A percentile compares a stretch with the other conserved stretches of the same genome.
phyloP scores from a whole-genome alignment of 2,329 filamentous ascomycete species.

The Cordyceps farinosa region DNA sequence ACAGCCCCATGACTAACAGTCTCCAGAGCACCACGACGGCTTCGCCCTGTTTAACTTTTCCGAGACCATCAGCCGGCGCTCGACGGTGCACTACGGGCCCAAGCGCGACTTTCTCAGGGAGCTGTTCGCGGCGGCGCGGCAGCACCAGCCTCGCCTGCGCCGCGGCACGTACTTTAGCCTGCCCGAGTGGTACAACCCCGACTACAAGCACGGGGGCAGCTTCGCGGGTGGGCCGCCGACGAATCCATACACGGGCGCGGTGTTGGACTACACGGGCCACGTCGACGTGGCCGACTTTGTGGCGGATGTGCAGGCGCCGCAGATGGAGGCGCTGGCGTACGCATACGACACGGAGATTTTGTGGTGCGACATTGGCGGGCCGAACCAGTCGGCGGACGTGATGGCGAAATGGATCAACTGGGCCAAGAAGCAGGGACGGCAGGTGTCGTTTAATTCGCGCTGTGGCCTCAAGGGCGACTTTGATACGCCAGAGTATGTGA shows the following conservation, averaged over 20 bases:
- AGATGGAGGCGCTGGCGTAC: slow-evolving; percentile 44
- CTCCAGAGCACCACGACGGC: slow-evolving; percentile 44
- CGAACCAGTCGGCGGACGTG: slow-evolving; percentile 41
- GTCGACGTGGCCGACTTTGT: slow-evolving; percentile 40
- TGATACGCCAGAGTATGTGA: slow-evolving; percentile 55
- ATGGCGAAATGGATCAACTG: slow-evolving; percentile 41
- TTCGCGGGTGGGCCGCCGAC: slow-evolving; percentile 36
- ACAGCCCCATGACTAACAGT: background rate
- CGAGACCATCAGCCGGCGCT: slow-evolving; percentile 35
- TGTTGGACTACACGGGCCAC: slow-evolving; percentile 42
- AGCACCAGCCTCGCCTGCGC: slow-evolving; percentile 39
- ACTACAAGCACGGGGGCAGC: slow-evolving; percentile 41
- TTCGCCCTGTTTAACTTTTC: slow-evolving; percentile 39
- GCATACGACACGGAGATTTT: slow-evolving; percentile 44
- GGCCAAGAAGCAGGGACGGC: slow-evolving; percentile 36
- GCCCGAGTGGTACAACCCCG: slow-evolving; percentile 48
- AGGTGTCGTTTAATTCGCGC: slow-evolving; percentile 54
- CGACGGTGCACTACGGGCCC: slow-evolving; percentile 39
- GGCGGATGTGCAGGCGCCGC: slow-evolving; percentile 41
- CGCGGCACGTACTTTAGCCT: slow-evolving; percentile 48
- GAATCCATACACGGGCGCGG: slow-evolving; percentile 42
- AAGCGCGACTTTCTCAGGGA: slow-evolving; percentile 39
- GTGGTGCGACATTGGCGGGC: slow-evolving; percentile 47
- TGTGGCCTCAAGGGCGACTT: slow-evolving; percentile 54
- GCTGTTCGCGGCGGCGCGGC: slow-evolving; percentile 40